Evolutionary conservation across 371 early-diverging fungal genomes (phyloP).

Genomic region (Mucor plumbeus): DNA sequence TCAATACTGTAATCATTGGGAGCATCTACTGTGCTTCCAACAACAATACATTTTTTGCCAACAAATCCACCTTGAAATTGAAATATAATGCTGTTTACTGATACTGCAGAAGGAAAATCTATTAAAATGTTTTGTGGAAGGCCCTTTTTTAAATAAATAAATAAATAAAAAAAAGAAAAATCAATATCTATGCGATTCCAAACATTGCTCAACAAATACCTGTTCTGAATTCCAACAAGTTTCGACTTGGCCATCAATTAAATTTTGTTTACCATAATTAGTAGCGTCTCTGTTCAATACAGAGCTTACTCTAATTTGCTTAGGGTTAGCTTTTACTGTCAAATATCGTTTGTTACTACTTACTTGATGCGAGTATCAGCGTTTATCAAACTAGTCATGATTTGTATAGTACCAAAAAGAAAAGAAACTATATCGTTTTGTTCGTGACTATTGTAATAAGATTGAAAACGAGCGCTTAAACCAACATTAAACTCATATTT

Average conservation of each 20-base stretch:
- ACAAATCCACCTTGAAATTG: conserved; percentile 96
- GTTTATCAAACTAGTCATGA: conserved; percentile 54
- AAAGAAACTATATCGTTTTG: not conserved
- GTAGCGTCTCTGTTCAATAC: conserved; percentile 81
- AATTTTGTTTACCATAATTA: conserved; percentile 81
- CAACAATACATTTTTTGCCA: conserved; percentile 70
- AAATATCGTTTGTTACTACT: not conserved
- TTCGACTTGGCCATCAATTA: conserved; percentile 78
- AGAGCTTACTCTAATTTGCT: conserved; percentile 78
- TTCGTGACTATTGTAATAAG: not conserved
- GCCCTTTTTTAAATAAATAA: conserved; percentile 54
- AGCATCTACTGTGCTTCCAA: conserved; percentile 31
- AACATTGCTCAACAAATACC: conserved; percentile 41
- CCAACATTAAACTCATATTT: not conserved
- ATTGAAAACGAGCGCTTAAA: not conserved
- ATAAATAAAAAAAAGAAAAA: not conserved
- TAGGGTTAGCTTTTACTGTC: not conserved
- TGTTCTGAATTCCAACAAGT: conserved; percentile 97
- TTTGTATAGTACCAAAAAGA: not conserved
- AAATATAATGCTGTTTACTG: conserved; percentile 51
- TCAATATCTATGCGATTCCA: too few relatives aligned
- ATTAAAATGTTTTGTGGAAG: conserved; percentile 82
- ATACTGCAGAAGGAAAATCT: conserved; percentile 68
- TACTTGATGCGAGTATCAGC: conserved; percentile 67
- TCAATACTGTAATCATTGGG: conserved; percentile 56